Evolutionary conservation across 1,284 basidiomycete species (phyloP).

Genomic region (Gomphus sp.): DNA sequence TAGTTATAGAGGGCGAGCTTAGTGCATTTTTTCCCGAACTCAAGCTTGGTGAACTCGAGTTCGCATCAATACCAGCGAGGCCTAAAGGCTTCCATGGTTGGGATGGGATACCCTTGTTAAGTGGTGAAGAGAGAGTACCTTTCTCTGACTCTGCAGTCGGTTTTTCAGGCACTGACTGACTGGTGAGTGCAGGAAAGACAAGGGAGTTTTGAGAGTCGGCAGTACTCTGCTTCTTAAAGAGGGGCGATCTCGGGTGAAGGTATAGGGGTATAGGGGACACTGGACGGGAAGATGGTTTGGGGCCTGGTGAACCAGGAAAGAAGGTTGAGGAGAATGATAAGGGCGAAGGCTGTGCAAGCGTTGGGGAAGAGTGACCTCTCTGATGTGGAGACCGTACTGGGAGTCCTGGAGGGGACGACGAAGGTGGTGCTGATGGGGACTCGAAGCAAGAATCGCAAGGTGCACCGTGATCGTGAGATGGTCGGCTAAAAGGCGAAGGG

Average conservation of each 20-base stretch:
- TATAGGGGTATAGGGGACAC: neutral
- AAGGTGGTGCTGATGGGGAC: neutral
- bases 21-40: neutral
- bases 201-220: neutral
- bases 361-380: neutral
- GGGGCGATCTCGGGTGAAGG: neutral
- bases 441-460: neutral
- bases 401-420: conserved; percentile 5
- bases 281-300: neutral
- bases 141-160: neutral
- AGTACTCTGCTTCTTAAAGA: neutral
- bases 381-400: neutral
- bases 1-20: neutral
- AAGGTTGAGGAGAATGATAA: neutral
- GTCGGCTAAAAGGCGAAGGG: neutral
- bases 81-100: conserved; percentile 1
- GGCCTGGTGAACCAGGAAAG: neutral
- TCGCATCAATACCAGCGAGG: neutral
- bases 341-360: neutral
- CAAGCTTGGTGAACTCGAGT: conserved; percentile 1
- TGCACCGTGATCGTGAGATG: neutral
- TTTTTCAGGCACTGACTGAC: neutral
- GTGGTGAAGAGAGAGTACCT: neutral
- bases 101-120: neutral
- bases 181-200: neutral